Conservation (phyloP, 2,329 filamentous ascomycete species). For the Epichloe sylvatica region DNA sequence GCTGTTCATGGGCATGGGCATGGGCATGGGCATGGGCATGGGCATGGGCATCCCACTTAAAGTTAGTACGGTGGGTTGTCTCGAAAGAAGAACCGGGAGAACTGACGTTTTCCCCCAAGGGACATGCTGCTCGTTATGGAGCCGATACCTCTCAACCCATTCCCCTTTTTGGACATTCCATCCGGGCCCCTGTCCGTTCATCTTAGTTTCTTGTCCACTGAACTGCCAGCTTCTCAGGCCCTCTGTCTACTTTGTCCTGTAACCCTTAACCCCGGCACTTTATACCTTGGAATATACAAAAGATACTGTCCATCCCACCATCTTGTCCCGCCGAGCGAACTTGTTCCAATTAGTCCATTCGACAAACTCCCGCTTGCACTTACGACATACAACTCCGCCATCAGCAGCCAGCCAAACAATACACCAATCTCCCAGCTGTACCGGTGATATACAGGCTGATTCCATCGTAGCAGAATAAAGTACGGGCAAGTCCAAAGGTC, state of each 20-base stretch:
- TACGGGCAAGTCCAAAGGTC: background rate
- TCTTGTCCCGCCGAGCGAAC: background rate
- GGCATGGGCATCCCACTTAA: background rate
- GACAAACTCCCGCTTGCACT: background rate
- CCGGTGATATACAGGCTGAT: background rate
- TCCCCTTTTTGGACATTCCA: slow-evolving; percentile 25
- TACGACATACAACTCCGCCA: background rate
- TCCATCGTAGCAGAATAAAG: background rate
- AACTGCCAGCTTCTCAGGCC: slow-evolving; percentile 6
- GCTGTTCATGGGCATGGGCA: background rate
- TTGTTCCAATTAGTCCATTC: background rate
- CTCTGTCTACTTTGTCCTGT: slow-evolving; percentile 8
- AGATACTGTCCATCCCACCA: slow-evolving; percentile 8
- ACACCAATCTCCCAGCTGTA: background rate
- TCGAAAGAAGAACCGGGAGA: background rate
- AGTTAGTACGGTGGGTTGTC: background rate
- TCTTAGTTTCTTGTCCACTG: slow-evolving; percentile 10
- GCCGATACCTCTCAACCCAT: slow-evolving; percentile 21
- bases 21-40: too few species aligned
- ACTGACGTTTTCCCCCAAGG: slow-evolving; percentile 4
- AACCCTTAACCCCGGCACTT: slow-evolving; percentile 14
- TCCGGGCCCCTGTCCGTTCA: slow-evolving; percentile 22
- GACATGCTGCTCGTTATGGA: slow-evolving; percentile 9
- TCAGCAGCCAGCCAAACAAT: background rate
- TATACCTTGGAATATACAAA: slow-evolving; percentile 18